Percentiles rank a stretch among this genome's conserved stretches.
Evolutionary conservation across 805 yeast genomes (phyloP).

Genomic region (Metschnikowia hibisci): DNA sequence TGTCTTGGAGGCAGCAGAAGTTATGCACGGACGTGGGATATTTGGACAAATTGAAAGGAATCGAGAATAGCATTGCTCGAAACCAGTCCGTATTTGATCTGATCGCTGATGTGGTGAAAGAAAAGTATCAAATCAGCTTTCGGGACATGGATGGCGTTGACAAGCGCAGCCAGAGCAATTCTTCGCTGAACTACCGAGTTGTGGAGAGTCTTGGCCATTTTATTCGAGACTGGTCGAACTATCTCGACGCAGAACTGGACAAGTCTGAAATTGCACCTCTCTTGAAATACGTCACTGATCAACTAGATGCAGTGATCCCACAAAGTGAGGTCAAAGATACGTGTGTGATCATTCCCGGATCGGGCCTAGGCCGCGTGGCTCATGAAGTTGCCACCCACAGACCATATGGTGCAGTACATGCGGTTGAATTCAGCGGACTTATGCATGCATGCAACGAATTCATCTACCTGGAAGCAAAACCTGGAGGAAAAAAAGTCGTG

Average conservation of each 20-base stretch:
- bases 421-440: slow-evolving; percentile 71
- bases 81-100: slow-evolving; percentile 48
- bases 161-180: slow-evolving; percentile 11
- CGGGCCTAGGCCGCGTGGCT: slow-evolving; percentile 80
- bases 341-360: slow-evolving; percentile 74
- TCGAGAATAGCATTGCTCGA: slow-evolving; percentile 44
- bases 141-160: slow-evolving; percentile 15
- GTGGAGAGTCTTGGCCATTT: slow-evolving; percentile 72
- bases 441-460: slow-evolving; percentile 71
- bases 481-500: neutral
- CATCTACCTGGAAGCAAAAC: slow-evolving; percentile 33
- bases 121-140: slow-evolving; percentile 41
- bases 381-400: slow-evolving; percentile 51
- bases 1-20: slow-evolving; percentile 56
- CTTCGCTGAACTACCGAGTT: slow-evolving; percentile 39
- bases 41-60: slow-evolving; percentile 44
- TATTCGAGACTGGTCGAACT: slow-evolving; percentile 69
- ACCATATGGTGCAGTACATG: slow-evolving; percentile 50
- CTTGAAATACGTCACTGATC: slow-evolving; percentile 45
- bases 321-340: slow-evolving; percentile 34
- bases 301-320: slow-evolving; percentile 34
- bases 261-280: slow-evolving; percentile 51
- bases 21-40: slow-evolving; percentile 53
- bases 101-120: slow-evolving; percentile 43
- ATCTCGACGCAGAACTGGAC: slow-evolving; percentile 24